Percentiles rank a stretch among this genome's conserved stretches.
These are phyloP conservation scores for Apiotrichum mycotoxinovorans DNA, from an alignment of 1,284 basidiomycete genomes.

Conservation along the genomic window DNA sequence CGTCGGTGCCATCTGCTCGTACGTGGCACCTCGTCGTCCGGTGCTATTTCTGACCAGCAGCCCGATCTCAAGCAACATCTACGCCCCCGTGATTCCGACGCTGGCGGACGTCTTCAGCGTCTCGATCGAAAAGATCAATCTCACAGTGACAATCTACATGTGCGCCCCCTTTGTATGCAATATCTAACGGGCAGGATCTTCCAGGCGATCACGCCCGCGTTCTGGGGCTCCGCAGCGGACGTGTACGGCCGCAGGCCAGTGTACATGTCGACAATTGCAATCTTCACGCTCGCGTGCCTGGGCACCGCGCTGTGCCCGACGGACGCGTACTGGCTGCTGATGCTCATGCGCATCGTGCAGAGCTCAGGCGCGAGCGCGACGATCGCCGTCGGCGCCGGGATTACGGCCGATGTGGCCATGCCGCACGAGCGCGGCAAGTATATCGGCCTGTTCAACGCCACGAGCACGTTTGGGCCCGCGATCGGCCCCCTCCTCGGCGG, in stretches of 20 bases:
- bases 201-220: slow-evolving; percentile 39
- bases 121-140: slow-evolving; percentile 35
- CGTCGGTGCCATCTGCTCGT: slow-evolving; percentile 39
- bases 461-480: slow-evolving; percentile 34
- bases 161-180: slow-evolving; percentile 7
- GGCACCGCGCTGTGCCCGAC: slow-evolving; percentile 41
- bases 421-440: slow-evolving; percentile 41
- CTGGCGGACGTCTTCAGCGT: slow-evolving; percentile 30
- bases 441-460: slow-evolving; percentile 33
- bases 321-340: slow-evolving; percentile 38
- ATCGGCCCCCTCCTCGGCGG: slow-evolving; percentile 41
- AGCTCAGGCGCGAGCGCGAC: slow-evolving; percentile 37
- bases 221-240: slow-evolving; percentile 40
- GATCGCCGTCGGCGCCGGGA: slow-evolving; percentile 39
- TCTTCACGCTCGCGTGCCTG: slow-evolving; percentile 36
- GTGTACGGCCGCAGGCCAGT: slow-evolving; percentile 37
- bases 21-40: too few species aligned
- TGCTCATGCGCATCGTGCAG: slow-evolving; percentile 40
- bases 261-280: slow-evolving; percentile 31
- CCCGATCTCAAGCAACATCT: slow-evolving; percentile 42
- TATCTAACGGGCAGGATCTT: slow-evolving; percentile 22
- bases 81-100: slow-evolving; percentile 39
- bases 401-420: slow-evolving; percentile 37
- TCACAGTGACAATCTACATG: slow-evolving; percentile 43
- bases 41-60: slow-evolving; percentile 9